Evolutionary conservation across 345 rosid species (phyloP), one percentile per base, ranked within the genome.

Genomic region (Erodium maritimum): DNA sequence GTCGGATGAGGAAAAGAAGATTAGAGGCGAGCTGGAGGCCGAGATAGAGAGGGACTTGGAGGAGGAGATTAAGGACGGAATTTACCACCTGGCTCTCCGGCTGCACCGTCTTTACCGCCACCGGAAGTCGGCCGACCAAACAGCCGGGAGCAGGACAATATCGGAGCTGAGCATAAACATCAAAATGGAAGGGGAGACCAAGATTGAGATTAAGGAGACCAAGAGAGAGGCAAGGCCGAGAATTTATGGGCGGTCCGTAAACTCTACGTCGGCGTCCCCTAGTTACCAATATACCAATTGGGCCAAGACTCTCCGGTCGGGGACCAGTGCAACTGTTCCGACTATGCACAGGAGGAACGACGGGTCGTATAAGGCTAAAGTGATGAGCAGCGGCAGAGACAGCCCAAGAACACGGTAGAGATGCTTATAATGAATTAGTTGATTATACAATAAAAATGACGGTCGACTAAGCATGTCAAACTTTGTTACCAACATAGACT

Each of bases 61-160:
- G 77, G 83, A 79, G 42, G 95, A 85, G 61, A 79, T 90, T 53
- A 90, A 87, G 57, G 93, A 77, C 45, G 88, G 79, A 53, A 87
- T 87, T 6, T 83, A 75, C 67, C 77, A 67, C 56, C 82, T 85
- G 1, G 84, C 93, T 34, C 65, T 87, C 7, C 82, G 83, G 66
- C 72, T 90, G 50, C 88, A 80, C 55, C 67, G 87, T 20, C 76
- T 90, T 45, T 83, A 90, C 69, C 82, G 52, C 19, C 82, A 75
- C 65, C 71, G 74, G 68, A 81, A 68, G 24, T 81, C 80, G 72
- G 60, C 65, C 5, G 22, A 59, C 5, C 25, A 69, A 33, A 55
- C 52, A 42, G 61, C 46, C 22, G 58, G 33, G 61, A 72, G 71
- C 65, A 74, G 67, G 68, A 46, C 69, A 51, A 21, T 79, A 59